Evolutionary conservation across 2,329 filamentous ascomycete genomes (phyloP).

Genomic region (Cyclaneusma minus): DNA sequence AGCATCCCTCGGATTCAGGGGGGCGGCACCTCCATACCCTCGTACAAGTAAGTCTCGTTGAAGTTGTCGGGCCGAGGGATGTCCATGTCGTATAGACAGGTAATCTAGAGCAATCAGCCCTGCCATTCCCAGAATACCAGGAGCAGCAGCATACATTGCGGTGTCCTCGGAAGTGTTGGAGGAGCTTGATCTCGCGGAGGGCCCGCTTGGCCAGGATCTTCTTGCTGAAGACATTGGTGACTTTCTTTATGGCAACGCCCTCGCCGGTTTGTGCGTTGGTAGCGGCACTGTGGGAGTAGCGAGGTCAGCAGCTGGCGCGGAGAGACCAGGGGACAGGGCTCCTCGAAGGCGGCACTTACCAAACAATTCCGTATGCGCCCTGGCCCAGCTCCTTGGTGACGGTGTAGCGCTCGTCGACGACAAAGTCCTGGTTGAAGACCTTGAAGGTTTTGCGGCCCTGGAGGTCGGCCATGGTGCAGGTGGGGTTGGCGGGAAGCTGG

Average conservation of each 20-base stretch:
- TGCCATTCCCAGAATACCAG: not conserved
- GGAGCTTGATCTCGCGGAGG: constrained; percentile 91
- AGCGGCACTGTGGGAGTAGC: constrained; percentile 51
- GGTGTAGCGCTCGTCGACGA: constrained; percentile 94
- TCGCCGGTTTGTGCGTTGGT: constrained; percentile 83
- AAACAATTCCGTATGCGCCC: constrained; percentile 97
- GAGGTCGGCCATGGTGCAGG: constrained; percentile 17
- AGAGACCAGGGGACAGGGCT: constrained; percentile 5
- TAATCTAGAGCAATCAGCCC: constrained; percentile 54
- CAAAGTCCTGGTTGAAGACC: constrained; percentile 99
- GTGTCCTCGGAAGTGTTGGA: constrained; percentile 91
- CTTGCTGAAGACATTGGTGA: constrained; percentile 99
- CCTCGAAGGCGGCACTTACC: constrained; percentile 37
- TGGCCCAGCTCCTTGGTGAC: constrained; percentile 98
- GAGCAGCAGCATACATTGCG: constrained; percentile 52
- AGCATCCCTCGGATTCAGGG: no score
- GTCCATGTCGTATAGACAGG: constrained; percentile 98
- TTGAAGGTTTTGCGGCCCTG: constrained; percentile 82
- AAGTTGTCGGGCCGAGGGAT: constrained; percentile 95
- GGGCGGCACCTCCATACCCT: no score
- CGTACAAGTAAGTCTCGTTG: constrained; percentile 97
- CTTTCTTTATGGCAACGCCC: constrained; percentile 97
- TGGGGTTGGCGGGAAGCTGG: constrained; percentile 2
- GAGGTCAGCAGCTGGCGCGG: constrained; percentile 7
- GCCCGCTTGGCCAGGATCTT: constrained; percentile 98